These are phyloP conservation scores for Leccinum subtestaceum DNA, from an alignment of 768 basidiomycete species.

Conservation along the genomic window DNA sequence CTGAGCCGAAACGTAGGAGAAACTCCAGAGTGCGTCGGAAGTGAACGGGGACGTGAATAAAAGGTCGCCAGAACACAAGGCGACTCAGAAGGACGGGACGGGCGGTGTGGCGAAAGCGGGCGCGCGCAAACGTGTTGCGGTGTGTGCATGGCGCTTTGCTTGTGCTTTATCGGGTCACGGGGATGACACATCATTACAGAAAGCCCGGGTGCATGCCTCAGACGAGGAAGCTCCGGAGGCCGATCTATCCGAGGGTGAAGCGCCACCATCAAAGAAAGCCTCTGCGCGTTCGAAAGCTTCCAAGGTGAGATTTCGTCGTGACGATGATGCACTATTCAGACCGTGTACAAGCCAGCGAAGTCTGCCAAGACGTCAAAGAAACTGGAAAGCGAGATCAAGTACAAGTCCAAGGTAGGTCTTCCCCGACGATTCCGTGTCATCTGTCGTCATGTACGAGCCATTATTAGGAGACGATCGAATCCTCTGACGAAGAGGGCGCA, in stretches of 20 bases:
- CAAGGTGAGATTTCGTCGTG: conserved; percentile 6
- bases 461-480: conserved; percentile 26
- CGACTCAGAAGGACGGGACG: conserved; percentile 11
- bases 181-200: conserved; percentile 1
- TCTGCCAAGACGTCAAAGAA: conserved; percentile 12
- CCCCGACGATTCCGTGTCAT: not conserved
- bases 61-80: not conserved
- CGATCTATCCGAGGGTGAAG: conserved; percentile 3
- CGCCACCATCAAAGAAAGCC: conserved; percentile 8
- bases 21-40: conserved; percentile 7
- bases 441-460: not conserved
- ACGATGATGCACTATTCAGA: not conserved
- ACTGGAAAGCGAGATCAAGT: conserved; percentile 19
- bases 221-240: not conserved
- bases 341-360: conserved; percentile 11
- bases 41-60: conserved; percentile 6
- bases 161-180: not conserved
- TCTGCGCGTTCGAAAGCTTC: conserved; percentile 9
- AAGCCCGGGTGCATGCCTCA: not conserved
- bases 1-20: conserved; percentile 4
- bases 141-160: conserved; percentile 3
- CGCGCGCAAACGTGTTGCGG: conserved; percentile 13
- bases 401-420: conserved; percentile 27
- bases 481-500: conserved; percentile 27
- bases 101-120: not conserved